Conservation (phyloP, 139 green algal species). For the Chlorella sp. region DNA sequence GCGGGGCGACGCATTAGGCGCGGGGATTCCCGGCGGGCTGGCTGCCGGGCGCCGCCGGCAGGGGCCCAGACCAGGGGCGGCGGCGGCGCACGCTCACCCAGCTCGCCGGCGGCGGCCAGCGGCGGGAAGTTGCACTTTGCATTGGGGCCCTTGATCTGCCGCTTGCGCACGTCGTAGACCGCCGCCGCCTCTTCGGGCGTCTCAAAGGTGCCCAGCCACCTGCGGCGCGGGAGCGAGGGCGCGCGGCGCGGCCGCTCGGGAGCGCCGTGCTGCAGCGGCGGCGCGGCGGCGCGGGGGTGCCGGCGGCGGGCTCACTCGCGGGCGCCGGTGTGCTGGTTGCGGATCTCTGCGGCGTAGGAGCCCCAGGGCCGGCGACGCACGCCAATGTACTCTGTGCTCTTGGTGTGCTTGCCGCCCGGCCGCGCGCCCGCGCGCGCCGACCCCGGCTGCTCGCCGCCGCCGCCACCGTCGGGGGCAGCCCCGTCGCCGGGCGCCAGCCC, state of each 20-base stretch:
- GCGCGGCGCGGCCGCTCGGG: not conserved
- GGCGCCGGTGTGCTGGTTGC: constrained; percentile 29
- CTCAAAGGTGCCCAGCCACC: constrained; percentile 91
- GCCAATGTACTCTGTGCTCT: constrained; percentile 30
- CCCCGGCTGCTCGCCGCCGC: too few species aligned
- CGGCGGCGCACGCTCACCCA: constrained; percentile 5
- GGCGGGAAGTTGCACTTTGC: constrained; percentile 82
- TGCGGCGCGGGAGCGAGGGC: not conserved
- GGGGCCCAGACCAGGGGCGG: not conserved
- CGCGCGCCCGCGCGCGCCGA: too few species aligned
- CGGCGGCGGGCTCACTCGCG: constrained; percentile 38
- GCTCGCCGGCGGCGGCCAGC: constrained; percentile 13
- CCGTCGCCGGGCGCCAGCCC: too few species aligned
- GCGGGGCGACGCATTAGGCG: not conserved
- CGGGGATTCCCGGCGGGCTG: not conserved
- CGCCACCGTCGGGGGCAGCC: too few species aligned
- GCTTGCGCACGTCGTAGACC: constrained; percentile 84
- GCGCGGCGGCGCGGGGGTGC: too few species aligned
- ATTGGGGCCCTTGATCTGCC: constrained; percentile 74
- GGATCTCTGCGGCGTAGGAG: constrained; percentile 34
- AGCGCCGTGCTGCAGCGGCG: too few species aligned
- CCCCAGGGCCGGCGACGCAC: constrained; percentile 32
- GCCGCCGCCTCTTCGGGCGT: constrained; percentile 72
- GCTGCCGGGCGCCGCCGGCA: not conserved
- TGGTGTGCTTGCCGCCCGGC: too few species aligned